phyloP scores from a whole-genome alignment of 495 filamentous ascomycete species.

The Schizothecium vesticola region DNA sequence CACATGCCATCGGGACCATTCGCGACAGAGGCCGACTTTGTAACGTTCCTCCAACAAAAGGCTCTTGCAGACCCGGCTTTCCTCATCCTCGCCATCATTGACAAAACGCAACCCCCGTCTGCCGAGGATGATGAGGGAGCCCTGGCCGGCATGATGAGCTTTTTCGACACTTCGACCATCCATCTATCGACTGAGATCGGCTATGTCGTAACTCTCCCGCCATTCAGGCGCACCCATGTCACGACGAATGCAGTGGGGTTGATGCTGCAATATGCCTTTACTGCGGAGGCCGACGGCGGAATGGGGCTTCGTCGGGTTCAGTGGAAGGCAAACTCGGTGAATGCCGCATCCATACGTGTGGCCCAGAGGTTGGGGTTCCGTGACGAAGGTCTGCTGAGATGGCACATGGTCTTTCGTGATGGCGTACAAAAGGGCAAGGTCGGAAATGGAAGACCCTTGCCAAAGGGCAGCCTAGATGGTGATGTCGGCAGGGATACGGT shows the following conservation, averaged over 20 bases:
- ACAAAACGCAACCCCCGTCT: constrained; percentile 13
- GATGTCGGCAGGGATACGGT: constrained; percentile 22
- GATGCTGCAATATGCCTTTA: constrained; percentile 26
- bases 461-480: constrained; percentile 8
- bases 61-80: background rate
- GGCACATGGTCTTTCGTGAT: constrained; percentile 20
- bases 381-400: constrained; percentile 25
- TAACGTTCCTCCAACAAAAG: background rate
- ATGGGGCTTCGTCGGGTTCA: constrained; percentile 29
- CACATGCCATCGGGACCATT: constrained; percentile 18
- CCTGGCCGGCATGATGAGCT: constrained; percentile 18
- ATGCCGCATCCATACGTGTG: constrained; percentile 18
- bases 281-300: constrained; percentile 14
- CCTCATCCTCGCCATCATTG: constrained; percentile 15
- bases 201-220: constrained; percentile 21
- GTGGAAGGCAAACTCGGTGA: constrained; percentile 25
- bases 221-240: constrained; percentile 30
- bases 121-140: constrained; percentile 15
- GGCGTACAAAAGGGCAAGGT: constrained; percentile 12
- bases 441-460: constrained; percentile 15
- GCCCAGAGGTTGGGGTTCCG: constrained; percentile 29
- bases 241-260: constrained; percentile 29
- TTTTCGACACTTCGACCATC: constrained; percentile 7
- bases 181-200: constrained; percentile 26
- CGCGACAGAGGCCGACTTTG: constrained; percentile 4